Evolutionary conservation across 345 rosid species (phyloP).

Genomic region (Physaria fendleri): DNA sequence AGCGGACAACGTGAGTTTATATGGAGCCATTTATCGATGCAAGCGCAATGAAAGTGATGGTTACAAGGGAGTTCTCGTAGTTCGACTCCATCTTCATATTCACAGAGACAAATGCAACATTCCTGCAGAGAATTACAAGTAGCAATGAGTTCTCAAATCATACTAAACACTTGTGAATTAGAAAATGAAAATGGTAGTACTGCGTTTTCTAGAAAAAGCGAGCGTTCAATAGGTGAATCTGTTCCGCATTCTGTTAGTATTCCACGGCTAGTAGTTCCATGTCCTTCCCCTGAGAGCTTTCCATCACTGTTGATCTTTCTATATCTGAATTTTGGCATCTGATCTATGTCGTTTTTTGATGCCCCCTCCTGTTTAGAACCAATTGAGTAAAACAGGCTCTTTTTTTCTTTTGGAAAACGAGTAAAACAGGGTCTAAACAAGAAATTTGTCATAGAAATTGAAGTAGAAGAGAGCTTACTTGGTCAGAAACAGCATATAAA

Average conservation of each 20-base stretch:
- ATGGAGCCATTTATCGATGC: slow-evolving; percentile 90
- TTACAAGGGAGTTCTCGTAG: slow-evolving; percentile 88
- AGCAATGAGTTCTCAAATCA: background rate
- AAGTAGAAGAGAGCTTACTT: slow-evolving; percentile 44
- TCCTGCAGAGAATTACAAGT: slow-evolving; percentile 44
- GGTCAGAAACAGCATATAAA: slow-evolving; percentile 90
- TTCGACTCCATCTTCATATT: slow-evolving; percentile 87
- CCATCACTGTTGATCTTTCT: slow-evolving; percentile 33
- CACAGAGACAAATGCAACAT: slow-evolving; percentile 91
- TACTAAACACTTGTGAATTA: background rate
- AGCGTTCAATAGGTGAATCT: slow-evolving; percentile 63
- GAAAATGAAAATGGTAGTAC: slow-evolving; percentile 30
- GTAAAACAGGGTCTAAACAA: background rate
- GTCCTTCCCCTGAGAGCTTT: slow-evolving; percentile 39
- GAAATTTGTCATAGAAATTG: background rate
- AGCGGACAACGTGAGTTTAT: slow-evolving; percentile 92
- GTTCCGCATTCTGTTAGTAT: slow-evolving; percentile 72
- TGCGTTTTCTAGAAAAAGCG: slow-evolving; percentile 64
- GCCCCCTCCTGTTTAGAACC: slow-evolving; percentile 76
- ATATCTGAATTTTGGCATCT: slow-evolving; percentile 71
- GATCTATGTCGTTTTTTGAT: slow-evolving; percentile 77
- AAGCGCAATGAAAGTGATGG: slow-evolving; percentile 88
- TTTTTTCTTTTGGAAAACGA: no score
- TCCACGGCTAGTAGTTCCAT: slow-evolving; percentile 82
- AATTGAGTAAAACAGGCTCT: no score